Percentiles rank a stretch among this genome's conserved stretches.
phyloP scores from a whole-genome alignment of 78 protist genomes.

The Polysphondylium violaceum region DNA sequence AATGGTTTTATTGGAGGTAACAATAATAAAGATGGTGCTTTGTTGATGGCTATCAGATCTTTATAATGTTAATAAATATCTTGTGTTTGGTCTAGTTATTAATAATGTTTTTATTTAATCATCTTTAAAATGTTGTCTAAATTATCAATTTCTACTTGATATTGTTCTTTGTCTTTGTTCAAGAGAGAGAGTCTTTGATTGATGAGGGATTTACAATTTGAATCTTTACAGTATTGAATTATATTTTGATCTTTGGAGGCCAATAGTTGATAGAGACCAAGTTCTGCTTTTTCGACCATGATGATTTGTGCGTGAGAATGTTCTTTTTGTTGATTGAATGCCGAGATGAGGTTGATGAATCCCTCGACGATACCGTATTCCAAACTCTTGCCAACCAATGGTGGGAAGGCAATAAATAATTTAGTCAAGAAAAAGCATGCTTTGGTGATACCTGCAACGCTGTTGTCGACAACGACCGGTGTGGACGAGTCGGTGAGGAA shows the following conservation, averaged over 20 bases:
- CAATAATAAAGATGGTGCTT: conserved; percentile 85
- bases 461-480: conserved; percentile 1
- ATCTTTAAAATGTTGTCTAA: too few relatives aligned
- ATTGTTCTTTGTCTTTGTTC: too few relatives aligned
- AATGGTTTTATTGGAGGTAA: conserved; percentile 96
- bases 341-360: conserved; percentile 1
- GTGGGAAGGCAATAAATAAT: conserved; percentile 16
- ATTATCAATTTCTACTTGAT: too few relatives aligned
- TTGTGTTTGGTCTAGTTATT: background rate
- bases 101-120: too few relatives aligned
- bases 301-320: conserved; percentile 18
- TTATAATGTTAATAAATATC: background rate
- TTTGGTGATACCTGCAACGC: conserved; percentile 51
- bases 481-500: background rate
- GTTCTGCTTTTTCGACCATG: conserved; percentile 63
- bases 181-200: too few relatives aligned
- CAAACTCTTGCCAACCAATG: background rate
- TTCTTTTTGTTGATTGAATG: background rate
- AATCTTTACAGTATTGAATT: too few relatives aligned
- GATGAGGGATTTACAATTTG: too few relatives aligned
- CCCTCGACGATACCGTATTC: conserved; percentile 47
- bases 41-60: conserved; percentile 84
- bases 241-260: too few relatives aligned
- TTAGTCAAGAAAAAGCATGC: conserved; percentile 50
- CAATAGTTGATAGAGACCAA: background rate